A percentile compares a stretch with the other conserved stretches of the same genome.
Evolutionary conservation across 176 grass and related monocot species (phyloP).

Genomic region (Ananas comosus): DNA sequence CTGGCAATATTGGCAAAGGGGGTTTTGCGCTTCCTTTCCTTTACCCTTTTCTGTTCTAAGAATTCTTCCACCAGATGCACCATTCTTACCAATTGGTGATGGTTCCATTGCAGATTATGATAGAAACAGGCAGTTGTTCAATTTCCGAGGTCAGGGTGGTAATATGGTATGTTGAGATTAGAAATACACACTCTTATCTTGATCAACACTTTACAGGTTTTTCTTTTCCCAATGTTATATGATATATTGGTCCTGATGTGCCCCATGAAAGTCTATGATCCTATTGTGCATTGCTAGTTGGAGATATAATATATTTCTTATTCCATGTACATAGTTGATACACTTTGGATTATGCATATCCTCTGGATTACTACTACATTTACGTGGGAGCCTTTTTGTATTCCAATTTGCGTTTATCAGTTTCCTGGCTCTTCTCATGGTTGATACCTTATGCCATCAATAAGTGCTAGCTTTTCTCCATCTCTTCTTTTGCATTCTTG

Average conservation of each 20-base stretch:
- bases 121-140: conserved; percentile 42
- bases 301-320: no score
- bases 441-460: neutral
- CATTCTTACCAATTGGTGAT: conserved; percentile 56
- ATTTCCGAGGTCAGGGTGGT: conserved; percentile 44
- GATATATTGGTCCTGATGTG: neutral
- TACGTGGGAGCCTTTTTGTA: neutral
- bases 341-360: no score
- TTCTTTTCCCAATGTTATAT: neutral
- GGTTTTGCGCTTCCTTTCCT: conserved; percentile 81
- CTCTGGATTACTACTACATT: no score
- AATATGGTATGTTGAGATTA: conserved; percentile 41
- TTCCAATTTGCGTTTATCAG: neutral
- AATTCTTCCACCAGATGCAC: conserved; percentile 65
- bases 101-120: conserved; percentile 61
- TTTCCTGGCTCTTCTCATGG: neutral
- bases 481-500: neutral
- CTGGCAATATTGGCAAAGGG: conserved; percentile 97
- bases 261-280: neutral
- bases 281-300: no score
- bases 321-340: no score
- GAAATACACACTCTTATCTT: neutral
- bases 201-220: neutral
- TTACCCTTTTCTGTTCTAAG: conserved; percentile 86
- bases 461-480: neutral